Evolutionary conservation across 139 green algal genomes (phyloP).

Genomic region (Spirogloea muscicola): DNA sequence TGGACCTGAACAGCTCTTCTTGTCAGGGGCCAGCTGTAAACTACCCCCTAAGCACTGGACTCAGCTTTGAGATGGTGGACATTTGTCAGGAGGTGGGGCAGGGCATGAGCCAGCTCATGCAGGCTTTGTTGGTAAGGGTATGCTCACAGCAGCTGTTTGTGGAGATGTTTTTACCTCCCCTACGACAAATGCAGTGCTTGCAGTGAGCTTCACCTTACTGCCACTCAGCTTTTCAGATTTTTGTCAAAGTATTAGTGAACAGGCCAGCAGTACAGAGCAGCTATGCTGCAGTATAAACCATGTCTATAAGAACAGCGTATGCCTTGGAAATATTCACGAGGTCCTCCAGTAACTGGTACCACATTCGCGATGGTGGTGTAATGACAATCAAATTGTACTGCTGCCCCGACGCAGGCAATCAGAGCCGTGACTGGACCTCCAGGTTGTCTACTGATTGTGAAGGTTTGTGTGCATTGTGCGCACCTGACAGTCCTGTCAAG

Average conservation of each 20-base stretch:
- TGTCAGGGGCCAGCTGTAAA: not conserved
- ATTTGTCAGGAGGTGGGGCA: slow-evolving; percentile 62
- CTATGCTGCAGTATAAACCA: not conserved
- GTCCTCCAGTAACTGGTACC: not conserved
- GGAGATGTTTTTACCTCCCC: slow-evolving; percentile 84
- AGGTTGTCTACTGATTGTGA: slow-evolving; percentile 56
- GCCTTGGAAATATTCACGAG: not conserved
- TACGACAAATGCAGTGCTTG: slow-evolving; percentile 68
- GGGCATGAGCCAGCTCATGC: slow-evolving; percentile 82
- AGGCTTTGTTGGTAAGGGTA: slow-evolving; percentile 75
- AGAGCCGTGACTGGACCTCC: slow-evolving; percentile 55
- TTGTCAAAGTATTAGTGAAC: not conserved
- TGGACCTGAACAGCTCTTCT: not conserved
- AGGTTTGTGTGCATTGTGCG: not conserved
- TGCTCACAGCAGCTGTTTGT: slow-evolving; percentile 82
- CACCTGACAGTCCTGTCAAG: too few species aligned
- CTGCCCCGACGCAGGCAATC: slow-evolving; percentile 76
- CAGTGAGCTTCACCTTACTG: too few species aligned
- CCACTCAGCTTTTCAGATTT: not conserved
- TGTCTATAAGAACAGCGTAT: not conserved
- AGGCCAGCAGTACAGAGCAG: not conserved
- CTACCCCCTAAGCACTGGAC: not conserved
- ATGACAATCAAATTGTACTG: not conserved
- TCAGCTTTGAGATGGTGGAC: not conserved
- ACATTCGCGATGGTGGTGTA: not conserved